Conservation (phyloP, 2,329 filamentous ascomycete species). For the Scedosporium apiospermum region DNA sequence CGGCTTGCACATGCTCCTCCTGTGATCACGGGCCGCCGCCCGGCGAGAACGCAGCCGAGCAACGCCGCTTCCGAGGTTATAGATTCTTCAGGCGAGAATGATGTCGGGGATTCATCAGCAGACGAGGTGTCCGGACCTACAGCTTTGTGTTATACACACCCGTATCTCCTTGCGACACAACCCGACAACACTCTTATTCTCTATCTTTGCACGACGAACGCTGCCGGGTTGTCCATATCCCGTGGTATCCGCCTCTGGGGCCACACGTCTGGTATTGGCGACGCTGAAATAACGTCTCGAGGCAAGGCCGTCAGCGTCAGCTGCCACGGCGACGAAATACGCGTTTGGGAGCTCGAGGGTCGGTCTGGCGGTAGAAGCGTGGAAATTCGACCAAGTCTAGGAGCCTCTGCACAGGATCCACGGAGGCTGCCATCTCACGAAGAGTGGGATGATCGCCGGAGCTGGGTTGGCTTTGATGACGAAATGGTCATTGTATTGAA, state of each 20-base stretch:
- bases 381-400: slow-evolving; percentile 34
- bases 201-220: slow-evolving; percentile 68
- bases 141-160: slow-evolving; percentile 63
- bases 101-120: slow-evolving; percentile 7
- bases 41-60: slow-evolving; percentile 6
- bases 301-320: slow-evolving; percentile 90
- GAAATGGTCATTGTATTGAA: slow-evolving; percentile 83
- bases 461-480: slow-evolving; percentile 82
- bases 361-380: slow-evolving; percentile 43
- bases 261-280: slow-evolving; percentile 81
- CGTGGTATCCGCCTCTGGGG: slow-evolving; percentile 75
- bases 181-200: slow-evolving; percentile 82
- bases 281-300: slow-evolving; percentile 72
- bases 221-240: slow-evolving; percentile 57
- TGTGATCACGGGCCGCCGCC: slow-evolving; percentile 15
- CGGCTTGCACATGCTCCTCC: slow-evolving; percentile 27
- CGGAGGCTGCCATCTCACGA: neutral
- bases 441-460: slow-evolving; percentile 36
- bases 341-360: slow-evolving; percentile 85
- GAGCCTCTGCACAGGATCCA: neutral
- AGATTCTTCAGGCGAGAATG: slow-evolving; percentile 8
- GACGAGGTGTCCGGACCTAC: slow-evolving; percentile 37
- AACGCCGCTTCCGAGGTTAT: neutral
- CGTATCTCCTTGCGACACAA: slow-evolving; percentile 75
- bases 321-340: slow-evolving; percentile 64